Conservation (phyloP, 768 basidiomycete species). For the Suillus paluster region DNA sequence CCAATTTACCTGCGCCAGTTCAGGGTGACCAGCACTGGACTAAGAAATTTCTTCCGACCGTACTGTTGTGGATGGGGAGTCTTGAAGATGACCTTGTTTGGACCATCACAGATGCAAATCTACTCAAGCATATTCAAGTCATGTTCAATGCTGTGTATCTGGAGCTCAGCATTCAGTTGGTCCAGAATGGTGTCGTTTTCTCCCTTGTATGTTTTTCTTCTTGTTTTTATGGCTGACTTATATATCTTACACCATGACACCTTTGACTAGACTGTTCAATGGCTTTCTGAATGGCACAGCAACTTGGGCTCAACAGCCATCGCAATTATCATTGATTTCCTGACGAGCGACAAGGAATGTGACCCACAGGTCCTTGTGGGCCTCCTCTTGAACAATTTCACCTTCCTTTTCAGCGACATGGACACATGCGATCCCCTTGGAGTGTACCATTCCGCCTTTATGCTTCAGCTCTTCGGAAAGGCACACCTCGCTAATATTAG, state of each 20-base stretch:
- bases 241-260: not conserved
- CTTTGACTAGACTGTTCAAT: not conserved
- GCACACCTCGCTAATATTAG: conserved; percentile 3
- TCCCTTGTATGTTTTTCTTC: conserved; percentile 8
- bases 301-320: conserved; percentile 8
- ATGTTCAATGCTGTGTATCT: conserved; percentile 12
- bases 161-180: conserved; percentile 7
- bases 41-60: not conserved
- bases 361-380: not conserved
- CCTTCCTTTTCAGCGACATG: not conserved
- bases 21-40: not conserved
- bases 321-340: not conserved
- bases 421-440: not conserved
- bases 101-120: conserved; percentile 6
- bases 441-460: conserved; percentile 1
- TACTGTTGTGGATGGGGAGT: not conserved
- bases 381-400: not conserved
- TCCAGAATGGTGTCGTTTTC: conserved; percentile 1
- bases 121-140: conserved; percentile 1
- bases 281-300: conserved; percentile 10
- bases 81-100: conserved; percentile 1
- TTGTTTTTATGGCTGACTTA: not conserved
- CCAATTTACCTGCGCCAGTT: not conserved
- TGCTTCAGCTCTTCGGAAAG: not conserved
- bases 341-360: not conserved